These are phyloP conservation scores for Pseudonectria foliicola DNA, from an alignment of 2,329 filamentous ascomycete species.

Conservation along the genomic window DNA sequence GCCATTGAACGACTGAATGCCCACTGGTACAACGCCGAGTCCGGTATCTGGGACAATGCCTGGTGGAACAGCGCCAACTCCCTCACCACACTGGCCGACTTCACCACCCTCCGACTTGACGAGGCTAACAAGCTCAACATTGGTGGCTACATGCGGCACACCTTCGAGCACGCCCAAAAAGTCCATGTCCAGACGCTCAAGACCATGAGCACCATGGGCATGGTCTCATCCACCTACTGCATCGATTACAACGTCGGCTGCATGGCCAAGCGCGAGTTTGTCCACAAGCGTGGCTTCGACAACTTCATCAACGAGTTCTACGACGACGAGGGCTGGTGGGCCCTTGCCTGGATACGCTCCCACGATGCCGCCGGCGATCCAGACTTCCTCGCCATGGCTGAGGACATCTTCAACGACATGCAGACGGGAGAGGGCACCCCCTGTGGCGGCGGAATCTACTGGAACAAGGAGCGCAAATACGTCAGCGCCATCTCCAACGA, in stretches of 20 bases:
- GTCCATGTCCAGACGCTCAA: conserved; percentile 32
- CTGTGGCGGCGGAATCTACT: conserved; percentile 50
- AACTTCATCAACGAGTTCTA: conserved; percentile 47
- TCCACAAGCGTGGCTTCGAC: conserved; percentile 25
- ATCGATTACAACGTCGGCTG: conserved; percentile 22
- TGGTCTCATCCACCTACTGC: conserved; percentile 33
- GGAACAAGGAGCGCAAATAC: conserved; percentile 44
- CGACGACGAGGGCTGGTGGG: conserved; percentile 61
- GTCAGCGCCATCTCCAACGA: conserved; percentile 54
- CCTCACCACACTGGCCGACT: conserved; percentile 55
- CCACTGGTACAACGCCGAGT: conserved; percentile 51
- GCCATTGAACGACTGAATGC: conserved; percentile 42
- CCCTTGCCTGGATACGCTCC: conserved; percentile 48
- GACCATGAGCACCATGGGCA: conserved; percentile 26
- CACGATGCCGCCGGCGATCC: conserved; percentile 46
- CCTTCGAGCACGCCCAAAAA: conserved; percentile 38
- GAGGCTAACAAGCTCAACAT: conserved; percentile 33
- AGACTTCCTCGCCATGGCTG: conserved; percentile 47
- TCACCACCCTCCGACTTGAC: conserved; percentile 28
- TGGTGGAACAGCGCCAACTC: conserved; percentile 72
- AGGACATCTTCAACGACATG: conserved; percentile 50
- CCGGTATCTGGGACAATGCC: conserved; percentile 56
- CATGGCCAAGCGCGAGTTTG: conserved; percentile 28
- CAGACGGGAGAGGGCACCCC: conserved; percentile 38
- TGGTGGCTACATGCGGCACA: conserved; percentile 35